Conservation (phyloP, 164 flowering plant species). For the Cinnamomum micranthum region DNA sequence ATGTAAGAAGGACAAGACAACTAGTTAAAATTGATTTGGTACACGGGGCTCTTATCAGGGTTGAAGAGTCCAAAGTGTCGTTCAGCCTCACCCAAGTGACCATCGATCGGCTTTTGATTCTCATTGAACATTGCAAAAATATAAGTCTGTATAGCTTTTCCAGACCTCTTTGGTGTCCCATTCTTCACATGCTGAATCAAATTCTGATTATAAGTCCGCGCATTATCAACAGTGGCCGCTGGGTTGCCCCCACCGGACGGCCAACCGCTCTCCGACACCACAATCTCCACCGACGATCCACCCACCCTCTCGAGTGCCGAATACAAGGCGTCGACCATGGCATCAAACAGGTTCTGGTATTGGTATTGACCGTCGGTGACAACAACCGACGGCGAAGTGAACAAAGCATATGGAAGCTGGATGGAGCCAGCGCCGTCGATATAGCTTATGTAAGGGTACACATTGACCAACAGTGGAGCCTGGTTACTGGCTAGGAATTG, state of each 20-base stretch:
- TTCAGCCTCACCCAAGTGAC: not conserved
- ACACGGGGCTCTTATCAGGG: not conserved
- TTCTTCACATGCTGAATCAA: not conserved
- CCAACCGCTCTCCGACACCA: conserved; percentile 5
- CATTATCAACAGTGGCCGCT: not conserved
- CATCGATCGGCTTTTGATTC: not conserved
- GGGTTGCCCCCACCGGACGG: conserved; percentile 2
- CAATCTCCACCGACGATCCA: not conserved
- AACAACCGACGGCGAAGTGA: not conserved
- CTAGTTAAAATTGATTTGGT: not conserved
- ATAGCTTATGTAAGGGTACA: conserved; percentile 37
- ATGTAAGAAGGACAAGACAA: too few relatives aligned
- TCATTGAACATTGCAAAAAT: conserved; percentile 12
- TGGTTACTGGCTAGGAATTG: conserved; percentile 10
- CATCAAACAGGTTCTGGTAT: conserved; percentile 8
- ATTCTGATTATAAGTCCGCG: conserved; percentile 1
- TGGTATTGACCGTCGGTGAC: not conserved
- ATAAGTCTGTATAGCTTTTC: conserved; percentile 4
- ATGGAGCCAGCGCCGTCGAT: conserved; percentile 8
- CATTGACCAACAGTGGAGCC: conserved; percentile 32
- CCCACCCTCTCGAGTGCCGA: not conserved
- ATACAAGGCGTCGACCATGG: not conserved
- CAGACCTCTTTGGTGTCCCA: conserved; percentile 10
- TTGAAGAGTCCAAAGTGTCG: conserved; percentile 6
- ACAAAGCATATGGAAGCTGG: conserved; percentile 10